A percentile compares a stretch with the other conserved stretches of the same genome.
These are phyloP conservation scores for Colletotrichum sp. DNA, from an alignment of 2,329 filamentous ascomycete genomes.

Conservation along the genomic window DNA sequence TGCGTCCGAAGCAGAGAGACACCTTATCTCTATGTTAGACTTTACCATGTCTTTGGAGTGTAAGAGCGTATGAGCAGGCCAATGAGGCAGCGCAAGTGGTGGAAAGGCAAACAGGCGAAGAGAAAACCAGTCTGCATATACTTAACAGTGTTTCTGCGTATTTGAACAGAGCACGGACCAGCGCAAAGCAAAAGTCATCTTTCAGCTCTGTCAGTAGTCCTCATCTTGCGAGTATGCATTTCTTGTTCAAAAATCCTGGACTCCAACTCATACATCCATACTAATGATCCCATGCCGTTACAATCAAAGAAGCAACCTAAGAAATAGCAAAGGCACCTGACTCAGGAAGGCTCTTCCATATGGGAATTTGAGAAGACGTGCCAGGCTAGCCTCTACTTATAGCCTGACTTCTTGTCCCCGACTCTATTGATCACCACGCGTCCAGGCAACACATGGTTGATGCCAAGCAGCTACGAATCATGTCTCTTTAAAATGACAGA, in stretches of 20 bases:
- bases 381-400: not conserved
- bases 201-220: not conserved
- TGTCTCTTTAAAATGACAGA: not conserved
- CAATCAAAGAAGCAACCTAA: not conserved
- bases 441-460: not conserved
- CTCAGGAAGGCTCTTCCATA: not conserved
- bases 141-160: not conserved
- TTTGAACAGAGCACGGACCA: not conserved
- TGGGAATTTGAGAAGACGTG: not conserved
- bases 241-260: not conserved
- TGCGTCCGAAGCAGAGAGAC: not conserved
- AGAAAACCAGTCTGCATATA: not conserved
- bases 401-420: not conserved
- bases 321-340: not conserved
- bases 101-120: not conserved
- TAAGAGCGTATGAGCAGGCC: not conserved
- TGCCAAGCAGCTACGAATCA: not conserved
- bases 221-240: not conserved
- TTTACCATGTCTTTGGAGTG: not conserved
- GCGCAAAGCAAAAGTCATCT: rapidly evolving
- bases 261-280: not conserved
- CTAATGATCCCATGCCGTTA: not conserved
- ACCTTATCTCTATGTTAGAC: not conserved
- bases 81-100: not conserved
- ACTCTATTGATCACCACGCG: not conserved